Evolutionary conservation across 192 early-diverging fungal species (phyloP), one percentile per base, ranked within the genome.

Genomic region (Paraglomus occultum): DNA sequence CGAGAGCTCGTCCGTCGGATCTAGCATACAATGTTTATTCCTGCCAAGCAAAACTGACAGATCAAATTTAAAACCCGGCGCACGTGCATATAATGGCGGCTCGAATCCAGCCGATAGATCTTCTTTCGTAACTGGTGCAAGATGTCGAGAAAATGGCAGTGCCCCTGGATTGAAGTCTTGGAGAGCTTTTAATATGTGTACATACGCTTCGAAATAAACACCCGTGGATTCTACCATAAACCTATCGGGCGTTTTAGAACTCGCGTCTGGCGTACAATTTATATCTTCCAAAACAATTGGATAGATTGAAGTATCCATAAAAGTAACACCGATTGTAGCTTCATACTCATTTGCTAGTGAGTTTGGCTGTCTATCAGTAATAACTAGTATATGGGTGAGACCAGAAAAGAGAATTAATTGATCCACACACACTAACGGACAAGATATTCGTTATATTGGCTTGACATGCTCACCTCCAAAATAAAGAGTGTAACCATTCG

Each of bases 141-240:
- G 59, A 64, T 81, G 79, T 58, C 70, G 73, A 38, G 72, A 72
- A 50, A 81, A 81, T 0, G 80, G 80, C 8, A 81, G 8, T 1
- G 51, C 53, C 3, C 74, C 71, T 2, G 77, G 74, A 6, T 54
- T 68, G 43, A 48, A 71, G 4, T 22, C 46, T 51, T 81, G 74
- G 14, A 81, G 54, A 9, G 74, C 76, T 44, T 73, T 71, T 8
- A 81, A 70, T 9, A 81, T 70, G 5, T 74, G 77, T 0, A 58
- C 52, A 51, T 76, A 81, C 8, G 74, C 50, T 11, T 73, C 80
- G 14, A 79, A 72, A 54, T 72, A 79, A 1, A 73, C 62, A 3
- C 74, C 76, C 0, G 71, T 66, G 0, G 74, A 66, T 71, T 81
- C 80, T 0, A 81, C 77, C 22, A 81, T 67, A 48, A 73, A 79